A percentile compares a stretch with the other conserved stretches of the same genome.
Conservation (phyloP, 441 rosid species). For the Arabidopsis lyrata region DNA sequence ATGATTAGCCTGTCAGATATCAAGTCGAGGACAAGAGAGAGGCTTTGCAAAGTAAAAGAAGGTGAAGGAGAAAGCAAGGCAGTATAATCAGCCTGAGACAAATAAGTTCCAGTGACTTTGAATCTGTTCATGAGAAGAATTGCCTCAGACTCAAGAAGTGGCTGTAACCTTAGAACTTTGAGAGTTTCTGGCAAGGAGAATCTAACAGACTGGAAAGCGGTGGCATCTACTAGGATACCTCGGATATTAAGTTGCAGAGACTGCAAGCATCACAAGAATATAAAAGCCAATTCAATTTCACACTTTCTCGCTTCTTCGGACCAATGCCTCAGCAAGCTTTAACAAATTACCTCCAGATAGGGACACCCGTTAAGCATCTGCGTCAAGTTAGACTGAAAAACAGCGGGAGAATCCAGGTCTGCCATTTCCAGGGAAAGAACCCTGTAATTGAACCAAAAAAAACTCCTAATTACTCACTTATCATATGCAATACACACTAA, state of each 20-base stretch:
- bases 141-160: constrained; percentile 54
- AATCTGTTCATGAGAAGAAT: constrained; percentile 47
- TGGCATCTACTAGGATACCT: constrained; percentile 49
- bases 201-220: constrained; percentile 43
- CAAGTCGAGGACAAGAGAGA: constrained; percentile 64
- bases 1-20: constrained; percentile 61
- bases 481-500: constrained; percentile 15
- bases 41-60: constrained; percentile 52
- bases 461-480: constrained; percentile 11
- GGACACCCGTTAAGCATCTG: constrained; percentile 52
- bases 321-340: constrained; percentile 42
- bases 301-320: constrained; percentile 45
- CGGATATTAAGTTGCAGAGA: constrained; percentile 60
- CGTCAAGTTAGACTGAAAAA: constrained; percentile 44
- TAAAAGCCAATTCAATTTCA: constrained; percentile 43
- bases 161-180: constrained; percentile 61
- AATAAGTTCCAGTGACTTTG: constrained; percentile 34
- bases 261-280: constrained; percentile 52
- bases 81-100: constrained; percentile 32
- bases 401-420: constrained; percentile 44
- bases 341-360: constrained; percentile 65
- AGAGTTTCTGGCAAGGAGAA: constrained; percentile 53
- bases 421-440: constrained; percentile 60
- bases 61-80: constrained; percentile 41
- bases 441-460: constrained; percentile 42